Conservation (phyloP, 1,139 yeast species). For the Tardiomyces depauwii region DNA sequence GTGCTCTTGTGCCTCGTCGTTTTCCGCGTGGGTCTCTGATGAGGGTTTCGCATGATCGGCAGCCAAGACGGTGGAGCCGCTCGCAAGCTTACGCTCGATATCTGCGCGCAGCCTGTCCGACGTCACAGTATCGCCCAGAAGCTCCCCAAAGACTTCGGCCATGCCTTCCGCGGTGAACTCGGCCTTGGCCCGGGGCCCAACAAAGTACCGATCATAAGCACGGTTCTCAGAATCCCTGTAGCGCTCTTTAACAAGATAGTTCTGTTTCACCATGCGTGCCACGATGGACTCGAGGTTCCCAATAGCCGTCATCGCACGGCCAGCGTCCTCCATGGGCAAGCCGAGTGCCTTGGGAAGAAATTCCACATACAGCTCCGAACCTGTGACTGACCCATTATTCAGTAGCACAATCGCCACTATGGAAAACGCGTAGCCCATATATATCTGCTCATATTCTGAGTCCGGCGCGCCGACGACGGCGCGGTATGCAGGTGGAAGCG, state of each 20-base stretch:
- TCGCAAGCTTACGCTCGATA: background rate
- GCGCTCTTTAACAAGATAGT: background rate
- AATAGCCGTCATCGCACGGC: background rate
- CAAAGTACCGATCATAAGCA: background rate
- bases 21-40: no score
- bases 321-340: background rate
- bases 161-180: background rate
- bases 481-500: background rate
- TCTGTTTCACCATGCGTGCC: background rate
- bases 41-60: no score
- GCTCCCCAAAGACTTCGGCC: no score
- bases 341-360: background rate
- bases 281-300: background rate
- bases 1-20: no score
- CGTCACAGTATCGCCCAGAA: constrained; percentile 16
- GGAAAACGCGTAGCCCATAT: background rate
- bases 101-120: background rate
- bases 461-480: background rate
- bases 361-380: background rate
- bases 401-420: background rate
- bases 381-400: background rate
- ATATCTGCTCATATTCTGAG: background rate
- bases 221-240: background rate
- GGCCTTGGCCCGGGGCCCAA: background rate
- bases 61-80: no score